These are phyloP conservation scores for Cucurbita maxima DNA, from an alignment of 306 rosid species.

Conservation along the genomic window DNA sequence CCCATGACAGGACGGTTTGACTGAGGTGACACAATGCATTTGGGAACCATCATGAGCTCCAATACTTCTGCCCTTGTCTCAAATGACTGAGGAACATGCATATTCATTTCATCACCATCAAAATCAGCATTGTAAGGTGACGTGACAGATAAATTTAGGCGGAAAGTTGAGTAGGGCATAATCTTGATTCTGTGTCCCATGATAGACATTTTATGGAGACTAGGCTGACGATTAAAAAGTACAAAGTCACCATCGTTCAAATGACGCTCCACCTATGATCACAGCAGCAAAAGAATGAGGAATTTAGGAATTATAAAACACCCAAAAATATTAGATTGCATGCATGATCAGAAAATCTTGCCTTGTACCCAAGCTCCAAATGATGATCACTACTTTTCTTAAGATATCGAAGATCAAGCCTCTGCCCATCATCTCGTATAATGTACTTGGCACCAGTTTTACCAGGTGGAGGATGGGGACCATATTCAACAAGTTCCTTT, in stretches of 20 bases:
- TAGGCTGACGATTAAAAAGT: conserved; percentile 98
- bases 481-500: conserved; percentile 94
- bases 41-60: conserved; percentile 99
- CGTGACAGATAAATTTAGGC: conserved; percentile 83
- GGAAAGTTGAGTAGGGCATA: conserved; percentile 96
- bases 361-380: conserved; percentile 99
- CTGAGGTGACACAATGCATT: conserved; percentile 97
- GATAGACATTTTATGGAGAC: conserved; percentile 99
- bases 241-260: conserved; percentile 93
- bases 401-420: conserved; percentile 94
- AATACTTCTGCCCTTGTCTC: conserved; percentile 98
- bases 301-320: neutral
- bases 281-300: conserved; percentile 11
- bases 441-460: conserved; percentile 99
- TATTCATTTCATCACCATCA: conserved; percentile 98
- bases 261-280: conserved; percentile 93
- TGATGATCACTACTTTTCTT: conserved; percentile 98
- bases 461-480: conserved; percentile 99
- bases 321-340: neutral
- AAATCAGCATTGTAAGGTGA: conserved; percentile 98
- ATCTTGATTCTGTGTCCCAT: conserved; percentile 99
- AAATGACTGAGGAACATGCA: conserved; percentile 99
- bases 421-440: conserved; percentile 94
- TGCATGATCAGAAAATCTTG: conserved; percentile 1
- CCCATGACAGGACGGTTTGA: conserved; percentile 98